A percentile compares a stretch with the other conserved stretches of the same genome.
Evolutionary conservation across 164 flowering plant species (phyloP).

Genomic region (Sextonia rubra): DNA sequence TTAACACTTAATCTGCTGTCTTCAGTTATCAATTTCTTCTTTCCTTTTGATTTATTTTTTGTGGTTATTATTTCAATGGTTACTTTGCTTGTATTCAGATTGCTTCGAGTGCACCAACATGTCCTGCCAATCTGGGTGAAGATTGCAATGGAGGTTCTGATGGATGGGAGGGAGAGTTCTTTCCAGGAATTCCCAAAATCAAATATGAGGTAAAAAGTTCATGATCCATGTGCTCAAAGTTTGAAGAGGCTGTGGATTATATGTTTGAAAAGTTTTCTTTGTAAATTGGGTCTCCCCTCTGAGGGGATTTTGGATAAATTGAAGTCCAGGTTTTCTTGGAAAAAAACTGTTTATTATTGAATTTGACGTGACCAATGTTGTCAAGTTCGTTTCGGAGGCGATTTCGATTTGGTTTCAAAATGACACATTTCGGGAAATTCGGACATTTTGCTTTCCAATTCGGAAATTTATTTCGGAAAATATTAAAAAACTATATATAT

Average conservation of each 20-base stretch:
- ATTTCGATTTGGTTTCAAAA: no score
- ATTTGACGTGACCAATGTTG: no score
- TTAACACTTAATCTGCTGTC: not conserved
- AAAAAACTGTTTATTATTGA: not conserved
- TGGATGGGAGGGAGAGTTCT: slow-evolving; percentile 95
- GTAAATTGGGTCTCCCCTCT: not conserved
- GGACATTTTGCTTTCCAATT: no score
- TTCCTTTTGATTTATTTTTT: not conserved
- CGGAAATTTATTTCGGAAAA: no score
- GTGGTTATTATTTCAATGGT: not conserved
- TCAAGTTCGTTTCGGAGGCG: no score
- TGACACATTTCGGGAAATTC: no score
- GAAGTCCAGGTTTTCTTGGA: not conserved
- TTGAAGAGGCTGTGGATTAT: not conserved
- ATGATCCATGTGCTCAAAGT: not conserved
- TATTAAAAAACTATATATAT: no score
- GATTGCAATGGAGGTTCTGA: slow-evolving; percentile 40
- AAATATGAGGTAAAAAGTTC: slow-evolving; percentile 70
- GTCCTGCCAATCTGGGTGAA: slow-evolving; percentile 59
- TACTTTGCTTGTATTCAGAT: slow-evolving; percentile 26
- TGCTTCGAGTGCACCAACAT: slow-evolving; percentile 59
- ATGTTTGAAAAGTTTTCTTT: not conserved
- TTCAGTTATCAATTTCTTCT: not conserved
- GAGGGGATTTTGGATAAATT: no score
- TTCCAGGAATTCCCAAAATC: slow-evolving; percentile 80